phyloP scores from a whole-genome alignment of 345 rosid genomes.

The Salix purpurea region DNA sequence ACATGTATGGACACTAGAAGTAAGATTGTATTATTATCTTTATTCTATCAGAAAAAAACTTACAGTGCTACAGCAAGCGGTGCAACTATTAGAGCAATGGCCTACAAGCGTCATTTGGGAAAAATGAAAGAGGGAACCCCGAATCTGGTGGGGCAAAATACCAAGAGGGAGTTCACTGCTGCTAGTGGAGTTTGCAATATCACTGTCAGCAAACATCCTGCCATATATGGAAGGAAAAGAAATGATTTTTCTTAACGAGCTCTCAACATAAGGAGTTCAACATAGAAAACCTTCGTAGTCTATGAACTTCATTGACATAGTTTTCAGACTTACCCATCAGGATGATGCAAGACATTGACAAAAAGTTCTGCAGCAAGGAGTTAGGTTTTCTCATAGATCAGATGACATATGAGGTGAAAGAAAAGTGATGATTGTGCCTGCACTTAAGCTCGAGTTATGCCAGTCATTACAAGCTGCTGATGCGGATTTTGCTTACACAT shows the following conservation, averaged over 20 bases:
- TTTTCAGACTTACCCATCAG: slow-evolving; percentile 53
- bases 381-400: neutral
- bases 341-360: slow-evolving; percentile 80
- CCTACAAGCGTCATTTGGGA: slow-evolving; percentile 82
- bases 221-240: slow-evolving; percentile 1
- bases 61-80: slow-evolving; percentile 82
- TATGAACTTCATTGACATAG: neutral
- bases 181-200: slow-evolving; percentile 39
- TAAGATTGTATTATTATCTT: neutral
- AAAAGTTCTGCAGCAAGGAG: slow-evolving; percentile 68
- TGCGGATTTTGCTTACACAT: slow-evolving; percentile 61
- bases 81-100: slow-evolving; percentile 77
- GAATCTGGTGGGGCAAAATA: slow-evolving; percentile 87
- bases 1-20: neutral
- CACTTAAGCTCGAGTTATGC: slow-evolving; percentile 64
- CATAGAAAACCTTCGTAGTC: neutral
- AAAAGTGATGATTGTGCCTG: slow-evolving; percentile 35
- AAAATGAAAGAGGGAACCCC: slow-evolving; percentile 77
- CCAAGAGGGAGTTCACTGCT: slow-evolving; percentile 68
- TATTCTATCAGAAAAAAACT: slow-evolving; percentile 17
- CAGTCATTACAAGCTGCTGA: slow-evolving; percentile 77
- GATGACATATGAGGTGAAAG: neutral
- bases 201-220: slow-evolving; percentile 69
- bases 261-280: neutral
- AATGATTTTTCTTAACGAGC: neutral